Evolutionary conservation across 768 basidiomycete genomes (phyloP).

Genomic region (Boletus vinaceobasis): DNA sequence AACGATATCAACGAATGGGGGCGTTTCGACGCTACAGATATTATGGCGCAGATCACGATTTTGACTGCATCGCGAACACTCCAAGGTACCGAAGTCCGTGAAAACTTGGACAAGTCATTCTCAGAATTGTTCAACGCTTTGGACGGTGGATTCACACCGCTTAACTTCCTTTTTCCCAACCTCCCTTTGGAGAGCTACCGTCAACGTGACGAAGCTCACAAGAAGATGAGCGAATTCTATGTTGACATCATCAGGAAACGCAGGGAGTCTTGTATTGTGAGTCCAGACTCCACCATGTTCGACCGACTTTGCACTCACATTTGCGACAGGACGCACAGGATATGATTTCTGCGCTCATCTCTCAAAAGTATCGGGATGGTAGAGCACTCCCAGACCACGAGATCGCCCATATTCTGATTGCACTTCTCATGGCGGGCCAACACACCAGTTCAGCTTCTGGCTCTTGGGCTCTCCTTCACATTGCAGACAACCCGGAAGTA

Average conservation of each 20-base stretch:
- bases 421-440: constrained; percentile 98
- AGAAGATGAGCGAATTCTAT: constrained; percentile 93
- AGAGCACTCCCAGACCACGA: constrained; percentile 77
- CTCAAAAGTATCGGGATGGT: constrained; percentile 83
- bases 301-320: not conserved
- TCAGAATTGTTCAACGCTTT: constrained; percentile 82
- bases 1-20: constrained; percentile 77
- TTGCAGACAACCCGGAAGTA: constrained; percentile 72
- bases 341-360: constrained; percentile 86
- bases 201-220: constrained; percentile 83
- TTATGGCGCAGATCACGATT: constrained; percentile 87
- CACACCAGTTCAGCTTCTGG: constrained; percentile 94
- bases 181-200: constrained; percentile 89
- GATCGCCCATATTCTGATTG: constrained; percentile 98
- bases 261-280: constrained; percentile 45
- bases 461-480: constrained; percentile 86
- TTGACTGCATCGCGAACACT: constrained; percentile 91
- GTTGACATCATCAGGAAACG: constrained; percentile 80
- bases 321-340: constrained; percentile 67
- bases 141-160: constrained; percentile 93
- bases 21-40: constrained; percentile 66
- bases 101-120: constrained; percentile 74
- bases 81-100: constrained; percentile 89
- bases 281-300: constrained; percentile 3
- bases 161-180: constrained; percentile 95